Conservation (phyloP, 208 protist species). For the Balamuthia mandrillaris region DNA sequence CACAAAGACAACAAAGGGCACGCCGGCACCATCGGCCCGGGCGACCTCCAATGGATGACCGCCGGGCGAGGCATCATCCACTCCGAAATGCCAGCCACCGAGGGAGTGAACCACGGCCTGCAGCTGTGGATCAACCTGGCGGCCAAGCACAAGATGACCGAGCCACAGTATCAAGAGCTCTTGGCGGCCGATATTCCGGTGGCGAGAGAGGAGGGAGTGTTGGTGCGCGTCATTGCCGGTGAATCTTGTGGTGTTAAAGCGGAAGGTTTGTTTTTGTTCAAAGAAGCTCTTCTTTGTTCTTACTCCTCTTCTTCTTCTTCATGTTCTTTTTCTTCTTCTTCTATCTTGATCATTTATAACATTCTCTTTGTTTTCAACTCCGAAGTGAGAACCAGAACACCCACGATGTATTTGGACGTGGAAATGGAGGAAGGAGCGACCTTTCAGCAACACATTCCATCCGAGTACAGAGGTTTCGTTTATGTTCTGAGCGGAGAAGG, state of each 20-base stretch:
- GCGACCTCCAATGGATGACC: constrained; percentile 87
- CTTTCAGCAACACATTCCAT: too few relatives aligned
- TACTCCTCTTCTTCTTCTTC: too few relatives aligned
- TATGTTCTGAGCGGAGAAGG: constrained; percentile 56
- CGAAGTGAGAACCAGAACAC: too few relatives aligned
- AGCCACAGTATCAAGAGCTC: constrained; percentile 70
- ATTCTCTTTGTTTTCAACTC: too few relatives aligned
- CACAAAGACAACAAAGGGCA: constrained; percentile 78
- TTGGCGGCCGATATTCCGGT: constrained; percentile 54
- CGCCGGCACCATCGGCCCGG: constrained; percentile 72
- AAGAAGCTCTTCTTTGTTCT: too few relatives aligned
- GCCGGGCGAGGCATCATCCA: constrained; percentile 84
- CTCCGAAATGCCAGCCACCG: constrained; percentile 73
- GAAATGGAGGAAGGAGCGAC: too few relatives aligned
- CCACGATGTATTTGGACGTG: too few relatives aligned
- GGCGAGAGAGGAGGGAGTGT: neutral
- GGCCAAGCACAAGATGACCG: constrained; percentile 72
- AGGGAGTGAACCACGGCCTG: constrained; percentile 55
- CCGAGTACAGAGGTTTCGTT: too few relatives aligned
- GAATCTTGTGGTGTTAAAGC: neutral
- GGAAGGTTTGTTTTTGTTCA: too few relatives aligned
- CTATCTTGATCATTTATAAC: too few relatives aligned
- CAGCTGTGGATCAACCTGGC: constrained; percentile 89
- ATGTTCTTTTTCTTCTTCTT: too few relatives aligned
- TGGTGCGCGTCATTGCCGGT: constrained; percentile 57